Evolutionary conservation across 1,284 basidiomycete genomes (phyloP), one percentile per base, ranked within the genome.

Genomic region (Cryptococcus depauperatus): DNA sequence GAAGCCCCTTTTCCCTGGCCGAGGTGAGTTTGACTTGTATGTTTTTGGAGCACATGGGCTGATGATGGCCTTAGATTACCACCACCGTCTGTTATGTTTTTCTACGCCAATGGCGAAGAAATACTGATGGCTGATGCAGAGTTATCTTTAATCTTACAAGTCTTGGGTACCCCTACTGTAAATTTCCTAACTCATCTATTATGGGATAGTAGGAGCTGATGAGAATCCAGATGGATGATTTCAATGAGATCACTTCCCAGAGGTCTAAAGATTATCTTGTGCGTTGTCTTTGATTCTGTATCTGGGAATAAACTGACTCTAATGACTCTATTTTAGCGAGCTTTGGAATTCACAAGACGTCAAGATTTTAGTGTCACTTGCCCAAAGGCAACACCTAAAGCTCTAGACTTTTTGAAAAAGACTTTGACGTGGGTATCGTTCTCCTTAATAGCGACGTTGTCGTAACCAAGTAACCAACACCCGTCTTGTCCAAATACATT

Each of bases 311-410:
- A n/a, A 14, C 42, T 26, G 28, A 29, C 13, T n/a, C 6, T 21
- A n/a, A 11, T 18, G 11, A 28, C 19, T 26, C 43, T 48, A 44
- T 47, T 47, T 43, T 43, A 64, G 56, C 83, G 92, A 3, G 87
- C 91, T 0, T 75, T 97, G 25, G 90, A 90, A 0, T 92, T 95
- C 70, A 78, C 89, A 48, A 90, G 86, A 73, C 84, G 85, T 64
- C 83, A 78, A 59, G 80, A 84, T 46, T 85, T 95, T 56, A 66
- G 73, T 33, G 69, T 76, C 37, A 74, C 93, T 50, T 90, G 89
- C 64, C 82, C 84, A 0, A 81, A 80, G 43, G 86, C 88, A 11
- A 90, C 87, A 59, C 85, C 87, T 3, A 70, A 85, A 70, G 91
- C 90, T 1, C 77, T 93, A 35, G 91, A 97, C 68, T 76, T 98